Base-by-base conservation (phyloP, 1,284 basidiomycete genomes). In the Moniliella sp. region DNA sequence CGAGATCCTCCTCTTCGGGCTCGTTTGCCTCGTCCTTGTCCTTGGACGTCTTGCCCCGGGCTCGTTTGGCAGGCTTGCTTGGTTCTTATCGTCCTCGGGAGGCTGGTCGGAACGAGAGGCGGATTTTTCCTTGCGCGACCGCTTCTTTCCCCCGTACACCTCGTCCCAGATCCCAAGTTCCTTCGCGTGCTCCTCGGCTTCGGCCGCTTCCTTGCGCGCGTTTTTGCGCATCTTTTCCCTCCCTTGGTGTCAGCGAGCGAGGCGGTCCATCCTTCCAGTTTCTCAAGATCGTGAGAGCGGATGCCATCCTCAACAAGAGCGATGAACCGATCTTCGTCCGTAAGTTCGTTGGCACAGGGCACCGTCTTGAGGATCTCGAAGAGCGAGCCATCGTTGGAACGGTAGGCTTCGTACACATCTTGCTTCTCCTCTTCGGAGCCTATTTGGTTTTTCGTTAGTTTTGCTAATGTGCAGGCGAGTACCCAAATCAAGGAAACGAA, bases 81-180 rank as follows among this genome's bases (percentile, higher is more conserved):
- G n/a, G n/a, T n/a, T n/a, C n/a, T n/a, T n/a, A n/a, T n/a, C n/a
- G n/a, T n/a, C n/a, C n/a, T n/a, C n/a, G n/a, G n/a, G n/a, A n/a
- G n/a, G n/a, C n/a, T n/a, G n/a, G n/a, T n/a, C n/a, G n/a, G n/a
- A n/a, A n/a, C n/a, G n/a, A n/a, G n/a, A n/a, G n/a, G n/a, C n/a
- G n/a, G n/a, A n/a, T n/a, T n/a, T n/a, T n/a, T n/a, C n/a, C n/a
- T n/a, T n/a, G n/a, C n/a, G n/a, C n/a, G n/a, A n/a, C n/a, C n/a
- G n/a, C n/a, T n/a, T n/a, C n/a, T n/a, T n/a, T n/a, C n/a, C n/a
- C n/a, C 55, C 55, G 15, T 50, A 60, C 2, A 60, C 33, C 15
- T 53, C 44, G 27, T 60, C 57, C 45, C 48, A 58, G 1, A 60
- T 53, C 28, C 57, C 55, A 7, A 60, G 39, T 39, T 36, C 34